Percentiles rank a stretch among this genome's conserved stretches.
Conservation (phyloP, 73 alveolate genomes). For the Paraurostyla sp. region DNA sequence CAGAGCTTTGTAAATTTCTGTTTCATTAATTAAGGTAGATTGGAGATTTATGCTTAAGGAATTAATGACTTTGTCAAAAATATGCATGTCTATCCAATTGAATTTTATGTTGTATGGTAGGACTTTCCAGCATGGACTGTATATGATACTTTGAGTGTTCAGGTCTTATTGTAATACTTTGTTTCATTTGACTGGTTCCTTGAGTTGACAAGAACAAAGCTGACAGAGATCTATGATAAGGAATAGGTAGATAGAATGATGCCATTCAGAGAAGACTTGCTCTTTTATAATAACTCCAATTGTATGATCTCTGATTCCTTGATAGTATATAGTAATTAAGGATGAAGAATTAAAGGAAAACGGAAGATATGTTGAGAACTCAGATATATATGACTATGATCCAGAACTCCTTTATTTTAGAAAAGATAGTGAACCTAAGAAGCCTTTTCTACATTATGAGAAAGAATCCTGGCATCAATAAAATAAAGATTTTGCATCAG, state of each 20-base stretch:
- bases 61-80: constrained; percentile 81
- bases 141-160: constrained; percentile 72
- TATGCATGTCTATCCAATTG: constrained; percentile 78
- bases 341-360: constrained; percentile 42
- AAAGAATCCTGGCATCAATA: constrained; percentile 19
- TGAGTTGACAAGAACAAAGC: constrained; percentile 39
- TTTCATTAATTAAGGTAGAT: not conserved
- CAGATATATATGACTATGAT: constrained; percentile 31
- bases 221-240: constrained; percentile 41
- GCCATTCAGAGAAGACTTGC: constrained; percentile 16
- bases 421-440: not conserved
- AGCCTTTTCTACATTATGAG: not conserved
- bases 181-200: constrained; percentile 62
- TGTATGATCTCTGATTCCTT: not conserved
- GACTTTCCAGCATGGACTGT: constrained; percentile 80
- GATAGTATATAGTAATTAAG: not conserved
- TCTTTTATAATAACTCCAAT: not conserved
- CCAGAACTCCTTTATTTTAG: not conserved
- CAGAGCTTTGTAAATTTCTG: constrained; percentile 39
- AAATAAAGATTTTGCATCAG: not conserved
- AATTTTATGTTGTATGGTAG: constrained; percentile 72
- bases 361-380: constrained; percentile 62
- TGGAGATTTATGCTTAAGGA: constrained; percentile 81
- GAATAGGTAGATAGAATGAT: constrained; percentile 44
- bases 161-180: constrained; percentile 27